A percentile compares a stretch with the other conserved stretches of the same genome.
Conservation (phyloP, 2,329 filamentous ascomycete species). For the Neofusicoccum kwambonambiense region DNA sequence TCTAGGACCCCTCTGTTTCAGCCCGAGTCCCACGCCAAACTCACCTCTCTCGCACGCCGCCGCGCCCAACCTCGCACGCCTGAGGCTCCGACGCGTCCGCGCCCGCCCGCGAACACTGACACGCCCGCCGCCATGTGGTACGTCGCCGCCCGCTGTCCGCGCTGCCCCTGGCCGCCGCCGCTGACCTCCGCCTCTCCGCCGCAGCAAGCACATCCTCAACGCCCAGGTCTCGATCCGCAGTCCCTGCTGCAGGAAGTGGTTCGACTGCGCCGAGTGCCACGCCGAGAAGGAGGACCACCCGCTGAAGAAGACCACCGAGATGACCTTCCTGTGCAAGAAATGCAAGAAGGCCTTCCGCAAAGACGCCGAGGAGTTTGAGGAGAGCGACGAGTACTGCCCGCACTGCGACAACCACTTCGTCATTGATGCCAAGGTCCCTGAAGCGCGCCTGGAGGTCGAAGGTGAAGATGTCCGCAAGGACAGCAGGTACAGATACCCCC, state of each 20-base stretch:
- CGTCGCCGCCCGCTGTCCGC: neutral
- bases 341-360: conserved; percentile 98
- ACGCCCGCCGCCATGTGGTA: conserved; percentile 30
- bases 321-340: conserved; percentile 97
- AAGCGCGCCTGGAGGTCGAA: conserved; percentile 81
- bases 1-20: neutral
- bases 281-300: conserved; percentile 74
- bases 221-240: conserved; percentile 95
- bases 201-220: conserved; percentile 96
- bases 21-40: neutral
- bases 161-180: neutral
- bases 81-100: conserved; percentile 1
- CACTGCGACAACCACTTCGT: conserved; percentile 99
- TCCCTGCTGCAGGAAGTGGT: conserved; percentile 97
- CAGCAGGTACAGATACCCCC: conserved; percentile 48
- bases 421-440: conserved; percentile 80
- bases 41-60: neutral
- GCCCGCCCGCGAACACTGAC: neutral
- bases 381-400: conserved; percentile 97
- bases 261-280: conserved; percentile 97
- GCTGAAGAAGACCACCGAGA: conserved; percentile 76
- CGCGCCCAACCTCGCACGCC: neutral
- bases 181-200: conserved; percentile 5
- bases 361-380: conserved; percentile 86
- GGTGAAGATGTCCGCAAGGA: conserved; percentile 87